phyloP scores from a whole-genome alignment of 2,329 filamentous ascomycete species.

The Apiospora koreana region DNA sequence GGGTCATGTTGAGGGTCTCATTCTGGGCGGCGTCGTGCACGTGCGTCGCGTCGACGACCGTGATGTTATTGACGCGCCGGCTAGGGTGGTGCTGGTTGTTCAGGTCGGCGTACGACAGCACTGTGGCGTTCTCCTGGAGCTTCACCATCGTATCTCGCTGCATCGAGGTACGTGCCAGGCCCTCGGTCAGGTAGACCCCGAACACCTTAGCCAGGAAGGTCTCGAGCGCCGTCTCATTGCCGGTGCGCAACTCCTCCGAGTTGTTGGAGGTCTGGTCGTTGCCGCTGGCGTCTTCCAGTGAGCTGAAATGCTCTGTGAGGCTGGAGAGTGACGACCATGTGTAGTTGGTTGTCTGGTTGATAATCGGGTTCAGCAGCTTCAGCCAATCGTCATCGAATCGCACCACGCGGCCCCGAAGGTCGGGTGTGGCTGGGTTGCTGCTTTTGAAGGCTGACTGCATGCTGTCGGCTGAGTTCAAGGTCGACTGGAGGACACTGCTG shows the following conservation, averaged over 20 bases:
- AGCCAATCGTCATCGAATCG: background rate
- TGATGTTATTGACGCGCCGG: background rate
- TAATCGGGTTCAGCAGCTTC: background rate
- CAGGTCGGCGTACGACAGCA: background rate
- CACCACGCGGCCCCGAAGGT: background rate
- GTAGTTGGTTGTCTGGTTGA: background rate
- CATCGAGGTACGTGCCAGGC: background rate
- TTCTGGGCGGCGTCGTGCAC: background rate
- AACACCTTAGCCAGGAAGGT: background rate
- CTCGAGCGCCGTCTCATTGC: background rate
- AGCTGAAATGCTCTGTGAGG: background rate
- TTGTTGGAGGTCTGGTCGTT: background rate
- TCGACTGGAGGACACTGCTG: background rate
- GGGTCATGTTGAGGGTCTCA: background rate
- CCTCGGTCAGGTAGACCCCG: background rate
- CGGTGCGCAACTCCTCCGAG: background rate
- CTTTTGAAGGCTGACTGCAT: background rate
- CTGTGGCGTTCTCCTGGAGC: background rate
- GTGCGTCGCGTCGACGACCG: background rate
- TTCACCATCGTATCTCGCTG: background rate
- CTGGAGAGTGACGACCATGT: background rate
- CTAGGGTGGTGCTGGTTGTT: background rate
- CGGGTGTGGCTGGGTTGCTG: background rate
- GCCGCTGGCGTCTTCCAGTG: too few relatives aligned
- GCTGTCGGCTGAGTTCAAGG: background rate